Conservation (phyloP, 2,329 filamentous ascomycete genomes). For the Truncatella angustata region DNA sequence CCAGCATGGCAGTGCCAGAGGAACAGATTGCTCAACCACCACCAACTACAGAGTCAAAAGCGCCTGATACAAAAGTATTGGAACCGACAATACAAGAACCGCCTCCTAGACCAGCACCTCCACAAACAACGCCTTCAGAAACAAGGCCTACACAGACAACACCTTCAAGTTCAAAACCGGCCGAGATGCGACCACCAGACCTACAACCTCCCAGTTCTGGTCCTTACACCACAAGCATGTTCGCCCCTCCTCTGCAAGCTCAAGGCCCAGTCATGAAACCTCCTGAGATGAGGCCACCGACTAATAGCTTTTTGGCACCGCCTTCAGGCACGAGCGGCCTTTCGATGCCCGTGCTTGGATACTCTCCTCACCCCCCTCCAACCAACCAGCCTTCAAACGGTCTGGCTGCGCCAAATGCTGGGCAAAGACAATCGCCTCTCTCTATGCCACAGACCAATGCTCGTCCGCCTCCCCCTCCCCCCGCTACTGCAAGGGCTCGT, state of each 20-base stretch:
- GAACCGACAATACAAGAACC: too few species aligned
- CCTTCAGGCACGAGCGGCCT: slow-evolving; percentile 28
- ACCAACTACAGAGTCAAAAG: slow-evolving; percentile 18
- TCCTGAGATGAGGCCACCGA: slow-evolving; percentile 24
- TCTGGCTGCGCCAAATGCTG: slow-evolving; percentile 43
- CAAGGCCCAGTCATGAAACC: slow-evolving; percentile 24
- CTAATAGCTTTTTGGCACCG: slow-evolving; percentile 30
- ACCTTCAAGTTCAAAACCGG: slow-evolving; percentile 10
- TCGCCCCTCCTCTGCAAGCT: slow-evolving; percentile 26
- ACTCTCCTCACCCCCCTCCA: slow-evolving; percentile 24
- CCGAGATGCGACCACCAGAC: slow-evolving; percentile 21
- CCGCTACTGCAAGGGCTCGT: slow-evolving; percentile 12
- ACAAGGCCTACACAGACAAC: slow-evolving; percentile 14
- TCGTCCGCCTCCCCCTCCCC: slow-evolving; percentile 17
- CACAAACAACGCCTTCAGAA: neutral
- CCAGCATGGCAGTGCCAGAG: neutral
- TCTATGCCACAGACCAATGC: slow-evolving; percentile 30
- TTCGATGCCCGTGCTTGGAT: slow-evolving; percentile 35
- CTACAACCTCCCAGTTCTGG: slow-evolving; percentile 25
- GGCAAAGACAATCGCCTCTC: slow-evolving; percentile 34
- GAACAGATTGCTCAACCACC: too few species aligned
- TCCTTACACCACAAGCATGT: slow-evolving; percentile 31
- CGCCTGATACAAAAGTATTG: slow-evolving; percentile 10
- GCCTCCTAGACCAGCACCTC: neutral
- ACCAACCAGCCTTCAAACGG: slow-evolving; percentile 34